Evolutionary conservation across 2,329 filamentous ascomycete species (phyloP).

Genomic region (Elsinoe fawcettii): DNA sequence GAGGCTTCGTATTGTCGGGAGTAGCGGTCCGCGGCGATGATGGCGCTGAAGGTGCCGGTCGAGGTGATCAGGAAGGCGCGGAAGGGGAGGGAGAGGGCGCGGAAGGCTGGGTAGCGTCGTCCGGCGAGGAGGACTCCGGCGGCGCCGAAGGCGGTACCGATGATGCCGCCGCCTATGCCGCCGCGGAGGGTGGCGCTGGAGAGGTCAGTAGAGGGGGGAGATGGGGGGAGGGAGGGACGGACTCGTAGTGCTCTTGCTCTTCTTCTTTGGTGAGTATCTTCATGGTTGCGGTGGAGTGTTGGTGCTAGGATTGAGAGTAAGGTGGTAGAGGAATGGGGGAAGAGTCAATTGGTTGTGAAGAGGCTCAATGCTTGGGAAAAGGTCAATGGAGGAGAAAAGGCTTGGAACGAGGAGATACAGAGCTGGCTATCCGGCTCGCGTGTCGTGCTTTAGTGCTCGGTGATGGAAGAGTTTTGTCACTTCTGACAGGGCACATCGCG

Average conservation of each 20-base stretch:
- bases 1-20: constrained; percentile 63
- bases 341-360: neutral
- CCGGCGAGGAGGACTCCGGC: constrained; percentile 61
- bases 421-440: constrained; percentile 7
- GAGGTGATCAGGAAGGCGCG: constrained; percentile 84
- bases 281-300: constrained; percentile 49
- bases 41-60: constrained; percentile 67
- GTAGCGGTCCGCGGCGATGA: constrained; percentile 73
- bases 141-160: constrained; percentile 60
- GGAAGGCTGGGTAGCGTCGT: constrained; percentile 68
- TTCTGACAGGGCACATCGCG: neutral
- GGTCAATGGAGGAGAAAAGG: neutral
- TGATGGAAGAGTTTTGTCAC: neutral
- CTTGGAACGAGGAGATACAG: constrained; percentile 8
- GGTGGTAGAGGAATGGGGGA: neutral
- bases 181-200: constrained; percentile 65
- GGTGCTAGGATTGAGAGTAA: neutral
- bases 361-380: neutral
- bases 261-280: constrained; percentile 95
- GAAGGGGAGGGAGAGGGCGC: constrained; percentile 77
- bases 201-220: constrained; percentile 17
- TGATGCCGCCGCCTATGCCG: constrained; percentile 62
- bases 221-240: constrained; percentile 23
- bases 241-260: constrained; percentile 76
- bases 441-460: neutral